Evolutionary conservation across 2,329 filamentous ascomycete species (phyloP), one percentile per base, ranked within the genome.

Genomic region (Cadophora luteo-olivacea): DNA sequence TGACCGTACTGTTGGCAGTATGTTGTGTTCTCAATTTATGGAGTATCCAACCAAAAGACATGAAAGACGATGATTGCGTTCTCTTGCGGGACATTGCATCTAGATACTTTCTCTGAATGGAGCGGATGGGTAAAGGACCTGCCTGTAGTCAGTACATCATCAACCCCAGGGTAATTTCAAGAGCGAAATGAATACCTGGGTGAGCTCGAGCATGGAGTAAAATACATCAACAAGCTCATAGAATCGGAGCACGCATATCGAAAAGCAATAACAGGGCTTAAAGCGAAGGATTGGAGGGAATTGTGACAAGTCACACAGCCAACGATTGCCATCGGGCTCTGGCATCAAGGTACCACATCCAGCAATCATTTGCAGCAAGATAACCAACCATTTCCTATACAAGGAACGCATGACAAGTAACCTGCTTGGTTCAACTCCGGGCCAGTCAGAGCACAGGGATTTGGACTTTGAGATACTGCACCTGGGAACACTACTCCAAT

Each of bases 291-390:
- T 5, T 29, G 29, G 29, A 29, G 29, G n/a, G n/a, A n/a, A n/a
- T 54, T 54, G 24, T 54, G 51, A 54, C 51, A 32, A 54, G 51
- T 54, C 25, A 54, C 49, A 52, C 51, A 32, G 24, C 51, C 51
- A 54, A 58, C 19, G 32, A 19, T 38, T 36, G 55, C 25, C 55
- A 58, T 25, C 36, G 55, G 36, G 7, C 6, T 38, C 32, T 41
- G 55, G 55, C 32, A 58, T 58, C 9, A 58, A 36, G 4, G 33
- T 58, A 38, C 54, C n/a, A 58, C 54, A 12, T 29, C 11, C 51
- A 54, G 25, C 4, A 8, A 19, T 32, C 51, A 12, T 33, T 32
- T 54, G 51, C 14, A 54, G 25, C 25, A 2, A 54, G 33, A 1
- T 19, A 33, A 25, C 51, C 25, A 54, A 54, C 24, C 51, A 41